These are phyloP conservation scores for Mimosa bimucronata DNA, from an alignment of 306 rosid genomes.

Conservation along the genomic window DNA sequence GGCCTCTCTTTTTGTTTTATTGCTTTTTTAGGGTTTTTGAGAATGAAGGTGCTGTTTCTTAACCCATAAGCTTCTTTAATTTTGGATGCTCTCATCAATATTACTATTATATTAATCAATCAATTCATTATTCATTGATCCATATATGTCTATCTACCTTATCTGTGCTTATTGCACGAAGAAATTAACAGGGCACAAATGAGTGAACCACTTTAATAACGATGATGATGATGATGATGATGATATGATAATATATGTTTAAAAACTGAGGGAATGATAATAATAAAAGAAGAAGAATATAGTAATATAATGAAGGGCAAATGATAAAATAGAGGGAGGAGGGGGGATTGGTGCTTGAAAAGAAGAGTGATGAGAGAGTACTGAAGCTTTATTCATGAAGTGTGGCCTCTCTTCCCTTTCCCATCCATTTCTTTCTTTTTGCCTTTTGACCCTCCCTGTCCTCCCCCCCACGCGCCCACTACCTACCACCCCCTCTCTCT, in stretches of 20 bases:
- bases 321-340: neutral
- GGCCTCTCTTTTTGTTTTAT: constrained; percentile 71
- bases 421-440: constrained; percentile 41
- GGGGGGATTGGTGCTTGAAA: neutral
- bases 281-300: neutral
- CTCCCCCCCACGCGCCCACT: constrained; percentile 42
- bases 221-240: constrained; percentile 6
- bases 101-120: constrained; percentile 23
- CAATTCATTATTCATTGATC: neutral
- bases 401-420: constrained; percentile 50
- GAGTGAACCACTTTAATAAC: constrained; percentile 33
- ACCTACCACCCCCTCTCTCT: neutral
- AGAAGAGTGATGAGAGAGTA: neutral
- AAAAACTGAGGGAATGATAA: constrained; percentile 8
- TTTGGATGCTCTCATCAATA: constrained; percentile 37
- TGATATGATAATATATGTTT: no score
- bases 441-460: constrained; percentile 26
- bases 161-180: constrained; percentile 56
- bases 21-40: constrained; percentile 83
- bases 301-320: no score
- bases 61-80: constrained; percentile 69
- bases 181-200: constrained; percentile 35
- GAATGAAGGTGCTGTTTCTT: constrained; percentile 68
- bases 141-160: constrained; percentile 35
- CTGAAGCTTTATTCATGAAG: constrained; percentile 50